These are phyloP conservation scores for Calonectria pseudoreteaudii DNA, from an alignment of 2,329 filamentous ascomycete species.

Conservation along the genomic window DNA sequence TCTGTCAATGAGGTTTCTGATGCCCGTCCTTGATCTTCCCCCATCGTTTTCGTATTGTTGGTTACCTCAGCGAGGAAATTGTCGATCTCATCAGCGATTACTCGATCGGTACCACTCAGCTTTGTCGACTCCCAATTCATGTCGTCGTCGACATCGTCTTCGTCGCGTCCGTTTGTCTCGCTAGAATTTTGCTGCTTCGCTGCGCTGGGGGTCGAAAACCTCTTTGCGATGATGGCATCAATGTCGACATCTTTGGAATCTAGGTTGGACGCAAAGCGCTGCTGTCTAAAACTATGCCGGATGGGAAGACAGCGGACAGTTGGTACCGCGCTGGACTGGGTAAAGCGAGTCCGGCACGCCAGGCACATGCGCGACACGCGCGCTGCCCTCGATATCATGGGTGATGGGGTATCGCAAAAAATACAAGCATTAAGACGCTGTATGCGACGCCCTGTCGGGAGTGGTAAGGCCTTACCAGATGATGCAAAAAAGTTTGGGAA, in stretches of 20 bases:
- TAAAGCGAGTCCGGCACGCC: slow-evolving; percentile 48
- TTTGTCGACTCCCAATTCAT: background rate
- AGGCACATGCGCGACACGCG: slow-evolving; percentile 49
- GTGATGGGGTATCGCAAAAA: slow-evolving; percentile 24
- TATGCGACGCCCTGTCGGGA: slow-evolving; percentile 25
- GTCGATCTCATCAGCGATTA: slow-evolving; percentile 11
- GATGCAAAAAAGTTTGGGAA: slow-evolving; percentile 30
- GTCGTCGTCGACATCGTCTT: background rate
- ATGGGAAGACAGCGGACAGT: slow-evolving; percentile 24
- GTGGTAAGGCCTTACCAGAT: background rate
- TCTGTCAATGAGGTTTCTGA: background rate
- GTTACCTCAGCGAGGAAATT: slow-evolving; percentile 1
- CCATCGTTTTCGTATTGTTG: background rate
- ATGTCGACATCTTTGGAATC: slow-evolving; percentile 36
- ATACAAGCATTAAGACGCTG: slow-evolving; percentile 20
- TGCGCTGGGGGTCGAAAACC: background rate
- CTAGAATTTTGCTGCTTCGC: background rate
- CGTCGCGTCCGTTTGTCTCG: background rate
- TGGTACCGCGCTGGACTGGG: slow-evolving; percentile 32
- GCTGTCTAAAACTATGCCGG: slow-evolving; percentile 24
- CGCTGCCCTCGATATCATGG: slow-evolving; percentile 52
- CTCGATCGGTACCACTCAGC: background rate
- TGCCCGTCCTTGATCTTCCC: background rate
- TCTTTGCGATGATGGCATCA: slow-evolving; percentile 37
- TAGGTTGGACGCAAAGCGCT: slow-evolving; percentile 41